Conservation (phyloP, 129 eudicot genomes). For the Calendula officinalis region DNA sequence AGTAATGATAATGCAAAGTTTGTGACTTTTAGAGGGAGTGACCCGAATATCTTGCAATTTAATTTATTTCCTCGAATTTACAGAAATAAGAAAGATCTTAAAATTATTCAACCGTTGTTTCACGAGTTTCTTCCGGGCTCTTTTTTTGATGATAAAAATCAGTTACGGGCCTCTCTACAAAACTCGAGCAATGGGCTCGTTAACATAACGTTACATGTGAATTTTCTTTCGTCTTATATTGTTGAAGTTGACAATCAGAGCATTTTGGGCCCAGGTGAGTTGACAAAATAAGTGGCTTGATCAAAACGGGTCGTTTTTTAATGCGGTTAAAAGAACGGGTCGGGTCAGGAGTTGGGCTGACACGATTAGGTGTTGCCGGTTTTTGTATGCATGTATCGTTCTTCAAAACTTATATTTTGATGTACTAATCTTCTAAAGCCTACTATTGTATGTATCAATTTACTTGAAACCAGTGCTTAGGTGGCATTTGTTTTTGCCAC, state of each 20-base stretch:
- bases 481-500: no score
- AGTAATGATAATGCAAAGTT: slow-evolving; percentile 42
- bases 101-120: slow-evolving; percentile 87
- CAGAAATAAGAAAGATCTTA: slow-evolving; percentile 58
- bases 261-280: slow-evolving; percentile 78
- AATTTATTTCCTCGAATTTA: slow-evolving; percentile 74
- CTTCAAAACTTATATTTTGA: no score
- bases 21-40: slow-evolving; percentile 70
- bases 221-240: slow-evolving; percentile 68
- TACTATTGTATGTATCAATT: no score
- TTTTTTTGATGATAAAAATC: slow-evolving; percentile 49
- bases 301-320: neutral
- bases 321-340: no score
- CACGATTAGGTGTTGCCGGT: no score
- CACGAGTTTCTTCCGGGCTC: slow-evolving; percentile 92
- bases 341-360: no score
- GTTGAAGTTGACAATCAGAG: slow-evolving; percentile 77
- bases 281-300: neutral
- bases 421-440: no score
- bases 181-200: slow-evolving; percentile 60
- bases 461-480: no score
- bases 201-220: slow-evolving; percentile 65
- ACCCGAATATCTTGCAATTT: slow-evolving; percentile 69
- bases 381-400: no score
- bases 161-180: slow-evolving; percentile 59